phyloP scores from a whole-genome alignment of 2,329 filamentous ascomycete genomes.

The Colletotrichum theobromicola region DNA sequence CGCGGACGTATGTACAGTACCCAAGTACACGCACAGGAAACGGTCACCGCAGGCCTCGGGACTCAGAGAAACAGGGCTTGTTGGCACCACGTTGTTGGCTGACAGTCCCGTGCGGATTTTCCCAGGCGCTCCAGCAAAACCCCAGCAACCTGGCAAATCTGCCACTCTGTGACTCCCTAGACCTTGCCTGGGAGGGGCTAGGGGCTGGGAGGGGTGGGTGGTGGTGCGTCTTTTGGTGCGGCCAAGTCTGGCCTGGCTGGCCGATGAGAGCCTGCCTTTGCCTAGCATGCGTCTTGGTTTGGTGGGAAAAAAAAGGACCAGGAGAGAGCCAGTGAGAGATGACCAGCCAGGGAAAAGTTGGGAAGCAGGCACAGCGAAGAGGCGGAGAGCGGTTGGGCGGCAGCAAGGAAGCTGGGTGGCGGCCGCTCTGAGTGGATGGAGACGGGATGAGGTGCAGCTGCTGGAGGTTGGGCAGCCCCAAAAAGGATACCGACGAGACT shows the following conservation, averaged over 20 bases:
- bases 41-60: neutral
- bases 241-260: slow-evolving; percentile 5
- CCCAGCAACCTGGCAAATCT: slow-evolving; percentile 12
- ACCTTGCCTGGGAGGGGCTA: neutral
- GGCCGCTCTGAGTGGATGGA: slow-evolving; percentile 17
- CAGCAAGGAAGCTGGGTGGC: slow-evolving; percentile 17
- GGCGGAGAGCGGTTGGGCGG: slow-evolving; percentile 16
- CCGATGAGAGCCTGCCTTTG: neutral
- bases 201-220: neutral
- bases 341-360: neutral
- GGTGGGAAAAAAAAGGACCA: neutral
- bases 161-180: slow-evolving; percentile 5
- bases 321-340: neutral
- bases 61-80: slow-evolving; percentile 11
- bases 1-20: slow-evolving; percentile 24
- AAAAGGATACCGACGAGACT: slow-evolving; percentile 8
- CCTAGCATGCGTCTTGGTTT: neutral
- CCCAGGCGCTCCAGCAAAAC: slow-evolving; percentile 17
- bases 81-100: slow-evolving; percentile 33
- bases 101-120: slow-evolving; percentile 25
- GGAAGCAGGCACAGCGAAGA: neutral
- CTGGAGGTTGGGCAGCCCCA: slow-evolving; percentile 18
- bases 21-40: too few relatives aligned
- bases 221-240: neutral
- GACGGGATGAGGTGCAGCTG: slow-evolving; percentile 16